Conservation (phyloP, 257 asterid genomes). For the Echium plantagineum region DNA sequence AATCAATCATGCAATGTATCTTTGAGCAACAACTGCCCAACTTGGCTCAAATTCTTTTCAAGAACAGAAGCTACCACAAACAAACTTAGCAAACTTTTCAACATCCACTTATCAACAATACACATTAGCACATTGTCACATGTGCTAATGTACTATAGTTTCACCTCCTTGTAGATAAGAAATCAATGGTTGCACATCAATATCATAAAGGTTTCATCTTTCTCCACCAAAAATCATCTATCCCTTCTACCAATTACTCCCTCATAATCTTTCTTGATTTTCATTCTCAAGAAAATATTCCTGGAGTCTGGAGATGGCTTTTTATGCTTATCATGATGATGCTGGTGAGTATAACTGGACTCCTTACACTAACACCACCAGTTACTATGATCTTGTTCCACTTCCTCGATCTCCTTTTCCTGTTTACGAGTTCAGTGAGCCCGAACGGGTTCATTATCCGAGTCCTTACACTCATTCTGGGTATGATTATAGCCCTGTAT, state of each 20-base stretch:
- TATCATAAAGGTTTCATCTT: constrained; percentile 4
- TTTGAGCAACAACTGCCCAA: too few relatives aligned
- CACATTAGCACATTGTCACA: background rate
- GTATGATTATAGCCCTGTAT: constrained; percentile 10
- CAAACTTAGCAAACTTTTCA: too few relatives aligned
- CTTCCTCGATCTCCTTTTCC: constrained; percentile 16
- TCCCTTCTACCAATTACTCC: background rate
- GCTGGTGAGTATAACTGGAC: constrained; percentile 28
- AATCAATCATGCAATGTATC: too few relatives aligned
- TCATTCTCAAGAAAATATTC: too few relatives aligned
- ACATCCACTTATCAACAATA: too few relatives aligned
- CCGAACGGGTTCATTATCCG: constrained; percentile 6
- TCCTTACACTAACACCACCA: constrained; percentile 13
- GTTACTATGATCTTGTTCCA: constrained; percentile 14
- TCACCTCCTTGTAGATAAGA: constrained; percentile 28
- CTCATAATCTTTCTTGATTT: too few relatives aligned
- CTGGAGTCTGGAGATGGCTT: constrained; percentile 30
- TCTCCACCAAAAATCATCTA: background rate
- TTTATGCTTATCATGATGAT: constrained; percentile 31
- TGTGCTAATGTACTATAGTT: background rate
- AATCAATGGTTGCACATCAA: constrained; percentile 12
- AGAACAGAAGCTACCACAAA: too few relatives aligned
- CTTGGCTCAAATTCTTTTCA: too few relatives aligned
- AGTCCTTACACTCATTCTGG: background rate
- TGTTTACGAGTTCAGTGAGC: constrained; percentile 16